Evolutionary conservation across 1,284 basidiomycete genomes (phyloP), one percentile per base, ranked within the genome.

Genomic region (Leucoagaricus sp.): DNA sequence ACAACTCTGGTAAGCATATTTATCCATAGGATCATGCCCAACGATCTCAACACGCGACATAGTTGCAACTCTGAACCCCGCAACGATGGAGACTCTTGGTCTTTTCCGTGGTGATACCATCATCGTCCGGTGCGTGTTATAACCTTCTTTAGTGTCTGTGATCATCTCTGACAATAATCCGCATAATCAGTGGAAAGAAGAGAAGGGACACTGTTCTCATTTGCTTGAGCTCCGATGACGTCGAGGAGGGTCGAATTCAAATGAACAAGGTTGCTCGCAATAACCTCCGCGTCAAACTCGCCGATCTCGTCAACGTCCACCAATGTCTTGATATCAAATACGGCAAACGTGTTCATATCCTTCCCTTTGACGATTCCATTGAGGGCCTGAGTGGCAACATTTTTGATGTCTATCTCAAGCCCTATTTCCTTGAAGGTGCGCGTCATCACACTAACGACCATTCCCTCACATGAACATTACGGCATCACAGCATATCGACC

Each of bases 201-300:
- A 88, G 96, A 68, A 87, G 89, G 64, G 95, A 97, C 68, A 96
- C 94, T 13, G 96, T 98, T 45, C 85, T 99, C 59, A 98, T 99
- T 71, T 96, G 94, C 67, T 75, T 99, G 65, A 92, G 90, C 67
- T 93, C 93, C 55, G 97, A 99, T 67, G 93, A 96, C 61, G 92
- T 98, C 57, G 97, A 98, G 65, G 96, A 98, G 75, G 94, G 95
- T 61, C 94, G 95, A 72, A 94, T 99, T 63, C 94, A 97, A 67
- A 83, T 99, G 78, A 99, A 99, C 88, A 98, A 97, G 74, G 97
- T 99, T 44, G 97, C 97, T 4, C 93, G 97, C 58, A 96, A 98
- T 79, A 99, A 99, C 76, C 78, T 99, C 51, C 93, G 97, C 52
- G 93, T 98, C 67, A 99, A 98, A 81, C 88, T 99, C 44, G 96